Base-by-base conservation (phyloP, 2,329 filamentous ascomycete genomes). In the Botrytis medusae region DNA sequence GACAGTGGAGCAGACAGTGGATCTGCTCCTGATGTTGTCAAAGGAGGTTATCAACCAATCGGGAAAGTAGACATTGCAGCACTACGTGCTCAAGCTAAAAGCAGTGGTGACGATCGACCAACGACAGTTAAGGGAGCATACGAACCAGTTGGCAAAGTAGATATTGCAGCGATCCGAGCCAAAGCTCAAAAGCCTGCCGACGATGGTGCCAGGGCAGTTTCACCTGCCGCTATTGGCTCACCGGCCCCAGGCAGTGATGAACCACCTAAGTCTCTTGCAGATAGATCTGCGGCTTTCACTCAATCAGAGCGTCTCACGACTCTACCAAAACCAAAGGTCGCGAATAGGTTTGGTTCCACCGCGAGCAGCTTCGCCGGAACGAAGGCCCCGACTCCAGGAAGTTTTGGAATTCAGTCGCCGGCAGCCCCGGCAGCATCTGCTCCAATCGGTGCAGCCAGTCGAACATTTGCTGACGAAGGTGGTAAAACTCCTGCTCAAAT, bases 41-140 rank as follows among this genome's bases (percentile, higher is more conserved):
- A 85, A 80, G 96, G 96, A 62, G 92, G 88, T 25, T 99, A 99
- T 83, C 94, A 98, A 82, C 96, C 96, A 32, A 86, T 99, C 78
- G 96, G 96, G 73, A 98, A 98, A 84, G 93, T 99, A n/a, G 95
- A 99, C 80, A 98, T 99, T 83, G 92, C 92, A 37, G 95, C 94
- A 54, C 92, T 99, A 77, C 90, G 96, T 76, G 91, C 86, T 81
- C 93, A 88, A 85, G 94, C 84, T 80, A 91, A 86, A 85, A 91
- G 85, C 79, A 86, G 82, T 82, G 87, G 87, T 63, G 94, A 98
- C 79, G 92, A 97, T 77, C 88, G 94, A 72, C 96, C 96, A 5
- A 89, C 92, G 1, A 88, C 90, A 8, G 93, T 98, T 32, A 98
- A 97, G 83, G 96, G 96, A 60, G 89, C 95, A 37, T 99, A 99